These are phyloP conservation scores for Monosporascus sp. DNA, from an alignment of 2,329 filamentous ascomycete genomes.

Conservation along the genomic window DNA sequence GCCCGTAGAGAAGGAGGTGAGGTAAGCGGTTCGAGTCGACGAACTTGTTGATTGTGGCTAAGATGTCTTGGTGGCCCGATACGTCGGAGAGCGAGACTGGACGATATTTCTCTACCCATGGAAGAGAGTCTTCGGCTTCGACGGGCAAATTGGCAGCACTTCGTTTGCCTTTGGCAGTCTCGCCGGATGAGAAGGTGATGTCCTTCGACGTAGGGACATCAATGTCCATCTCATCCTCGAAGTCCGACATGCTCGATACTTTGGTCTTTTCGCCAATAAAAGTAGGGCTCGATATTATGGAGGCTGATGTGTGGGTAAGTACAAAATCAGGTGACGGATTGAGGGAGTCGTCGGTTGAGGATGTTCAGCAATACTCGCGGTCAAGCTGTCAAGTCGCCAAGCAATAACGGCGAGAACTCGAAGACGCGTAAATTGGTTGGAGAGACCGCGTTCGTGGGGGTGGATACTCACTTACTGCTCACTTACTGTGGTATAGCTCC, in stretches of 20 bases:
- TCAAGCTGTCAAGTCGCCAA: no score
- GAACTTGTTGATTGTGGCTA: slow-evolving; percentile 96
- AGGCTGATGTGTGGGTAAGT: no score
- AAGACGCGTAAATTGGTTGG: background rate
- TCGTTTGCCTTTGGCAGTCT: slow-evolving; percentile 78
- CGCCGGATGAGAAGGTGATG: slow-evolving; percentile 67
- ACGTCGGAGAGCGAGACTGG: slow-evolving; percentile 86
- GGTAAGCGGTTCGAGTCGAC: slow-evolving; percentile 90
- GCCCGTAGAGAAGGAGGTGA: slow-evolving; percentile 93
- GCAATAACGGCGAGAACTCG: no score
- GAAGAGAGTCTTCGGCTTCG: slow-evolving; percentile 87
- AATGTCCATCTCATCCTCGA: slow-evolving; percentile 57
- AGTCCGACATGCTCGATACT: slow-evolving; percentile 48
- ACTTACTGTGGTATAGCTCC: no score
- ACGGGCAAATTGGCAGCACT: slow-evolving; percentile 89
- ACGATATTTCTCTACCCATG: slow-evolving; percentile 98
- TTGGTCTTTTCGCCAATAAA: background rate
- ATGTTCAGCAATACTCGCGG: no score
- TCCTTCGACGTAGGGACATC: slow-evolving; percentile 46
- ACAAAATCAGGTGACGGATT: no score
- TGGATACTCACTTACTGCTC: background rate
- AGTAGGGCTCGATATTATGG: no score
- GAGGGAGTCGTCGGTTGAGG: no score
- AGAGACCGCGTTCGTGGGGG: background rate
- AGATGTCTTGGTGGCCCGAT: slow-evolving; percentile 93